Conservation (phyloP, 2,329 filamentous ascomycete species). For the Curvularia lunata region DNA sequence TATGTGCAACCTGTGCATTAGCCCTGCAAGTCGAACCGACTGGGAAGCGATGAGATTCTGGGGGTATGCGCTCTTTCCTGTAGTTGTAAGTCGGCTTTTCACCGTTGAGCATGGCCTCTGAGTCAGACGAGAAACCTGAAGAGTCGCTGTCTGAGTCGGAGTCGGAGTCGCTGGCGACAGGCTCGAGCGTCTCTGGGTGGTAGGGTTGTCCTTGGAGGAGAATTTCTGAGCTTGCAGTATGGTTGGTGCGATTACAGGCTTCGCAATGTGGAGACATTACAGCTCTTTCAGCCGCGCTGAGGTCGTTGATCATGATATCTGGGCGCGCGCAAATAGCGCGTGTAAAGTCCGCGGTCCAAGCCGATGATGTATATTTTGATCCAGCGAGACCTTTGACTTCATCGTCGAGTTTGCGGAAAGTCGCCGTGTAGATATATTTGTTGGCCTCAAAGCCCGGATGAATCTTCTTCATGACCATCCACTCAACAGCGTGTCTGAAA, state of each 20-base stretch:
- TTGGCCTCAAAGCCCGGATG: constrained; percentile 71
- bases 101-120: constrained; percentile 27
- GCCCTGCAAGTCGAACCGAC: constrained; percentile 58
- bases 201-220: constrained; percentile 71
- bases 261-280: constrained; percentile 59
- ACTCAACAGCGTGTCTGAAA: constrained; percentile 76
- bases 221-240: constrained; percentile 70
- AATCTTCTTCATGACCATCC: constrained; percentile 80
- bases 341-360: constrained; percentile 72
- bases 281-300: constrained; percentile 18
- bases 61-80: constrained; percentile 37
- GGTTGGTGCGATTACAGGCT: constrained; percentile 72
- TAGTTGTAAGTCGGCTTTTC: constrained; percentile 36
- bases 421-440: constrained; percentile 69
- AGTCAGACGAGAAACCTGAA: constrained; percentile 28
- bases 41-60: constrained; percentile 37
- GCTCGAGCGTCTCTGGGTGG: constrained; percentile 67
- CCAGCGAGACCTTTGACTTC: constrained; percentile 71
- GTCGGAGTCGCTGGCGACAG: constrained; percentile 58
- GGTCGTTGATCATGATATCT: constrained; percentile 53
- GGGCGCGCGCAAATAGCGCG: constrained; percentile 70
- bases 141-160: constrained; percentile 25
- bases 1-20: constrained; percentile 73
- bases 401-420: constrained; percentile 74
- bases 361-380: constrained; percentile 74